Evolutionary conservation across 2,329 filamentous ascomycete species (phyloP), one percentile per base, ranked within the genome.

Genomic region (Didymella exigua): DNA sequence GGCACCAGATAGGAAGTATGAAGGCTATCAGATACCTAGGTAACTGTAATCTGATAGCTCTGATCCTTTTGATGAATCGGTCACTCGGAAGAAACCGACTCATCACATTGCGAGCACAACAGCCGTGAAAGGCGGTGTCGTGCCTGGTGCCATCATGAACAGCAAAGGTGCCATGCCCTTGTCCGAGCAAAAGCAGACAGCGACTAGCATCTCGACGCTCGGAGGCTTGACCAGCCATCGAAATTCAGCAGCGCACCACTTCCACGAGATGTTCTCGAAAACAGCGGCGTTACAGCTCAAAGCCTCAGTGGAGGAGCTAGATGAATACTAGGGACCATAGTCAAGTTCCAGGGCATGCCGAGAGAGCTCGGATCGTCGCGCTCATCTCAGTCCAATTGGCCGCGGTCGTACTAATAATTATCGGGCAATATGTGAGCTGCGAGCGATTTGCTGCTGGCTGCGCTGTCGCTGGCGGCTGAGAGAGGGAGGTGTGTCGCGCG

Each of bases 191-290:
- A 34, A 46, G 4, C 21, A 18, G 33, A 38, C 18, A 31, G 16
- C 16, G 40, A 49, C 45, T 49, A 49, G 30, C 5, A 34, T 40
- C 42, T 38, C n/a, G 44, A 49, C 34, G 50, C 47, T 26, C 27
- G 31, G 46, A 30, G 19, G 50, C 46, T 38, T 51, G 26, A 52
- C 44, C 56, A 57, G 64, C 59, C 62, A 65, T 58, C n/a, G n/a
- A n/a, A n/a, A n/a, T n/a, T n/a, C 59, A 53, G 60, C 56, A 53
- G 64, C 61, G 55, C 66, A 66, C 70, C 64, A 63, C 61, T 71
- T 74, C 68, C 56, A 69, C 49, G 51, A 62, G 57, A 56, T 29
- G 65, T 72, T 73, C 70, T 71, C 66, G 70, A 73, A 73, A 61
- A 50, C 52, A 29, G 48, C 49, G 44, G 54, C 49, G 59, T 54